Conservation (phyloP, 2,329 filamentous ascomycete genomes). For the Trichoderma pleuroti region DNA sequence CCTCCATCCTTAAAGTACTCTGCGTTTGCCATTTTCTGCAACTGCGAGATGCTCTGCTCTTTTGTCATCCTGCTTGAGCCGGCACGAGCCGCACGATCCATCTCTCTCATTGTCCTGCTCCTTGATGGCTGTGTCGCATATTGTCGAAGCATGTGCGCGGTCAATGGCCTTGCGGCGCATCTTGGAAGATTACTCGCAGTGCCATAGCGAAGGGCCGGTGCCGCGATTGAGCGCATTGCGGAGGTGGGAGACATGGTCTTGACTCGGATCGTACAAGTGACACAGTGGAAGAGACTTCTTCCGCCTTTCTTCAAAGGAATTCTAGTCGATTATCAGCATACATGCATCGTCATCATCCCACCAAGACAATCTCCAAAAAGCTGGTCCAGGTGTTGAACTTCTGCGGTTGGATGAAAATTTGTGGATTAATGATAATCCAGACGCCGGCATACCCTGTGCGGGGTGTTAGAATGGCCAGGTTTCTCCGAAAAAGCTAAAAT, state of each 20-base stretch:
- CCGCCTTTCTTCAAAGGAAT: neutral
- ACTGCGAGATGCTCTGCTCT: conserved; percentile 31
- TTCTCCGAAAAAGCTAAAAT: neutral
- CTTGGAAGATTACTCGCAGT: conserved; percentile 21
- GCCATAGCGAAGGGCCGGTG: conserved; percentile 24
- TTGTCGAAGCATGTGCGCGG: conserved; percentile 25
- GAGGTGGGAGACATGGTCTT: conserved; percentile 20
- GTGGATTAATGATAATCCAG: conserved; percentile 20
- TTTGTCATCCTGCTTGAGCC: conserved; percentile 26
- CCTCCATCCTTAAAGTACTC: conserved; percentile 35
- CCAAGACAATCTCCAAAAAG: neutral
- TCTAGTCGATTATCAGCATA: neutral
- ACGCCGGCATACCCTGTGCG: neutral
- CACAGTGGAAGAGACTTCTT: neutral
- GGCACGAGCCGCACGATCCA: conserved; percentile 27
- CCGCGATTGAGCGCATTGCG: conserved; percentile 8
- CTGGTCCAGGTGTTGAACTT: conserved; percentile 6
- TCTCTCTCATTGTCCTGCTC: conserved; percentile 29
- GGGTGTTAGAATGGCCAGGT: neutral
- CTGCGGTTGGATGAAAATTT: neutral
- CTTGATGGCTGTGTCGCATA: conserved; percentile 28
- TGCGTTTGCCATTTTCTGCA: conserved; percentile 31
- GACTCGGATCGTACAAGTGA: neutral
- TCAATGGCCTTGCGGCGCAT: conserved; percentile 23
- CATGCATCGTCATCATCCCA: neutral